Conservation (phyloP, 805 yeast genomes). For the Candida andamanensis region DNA sequence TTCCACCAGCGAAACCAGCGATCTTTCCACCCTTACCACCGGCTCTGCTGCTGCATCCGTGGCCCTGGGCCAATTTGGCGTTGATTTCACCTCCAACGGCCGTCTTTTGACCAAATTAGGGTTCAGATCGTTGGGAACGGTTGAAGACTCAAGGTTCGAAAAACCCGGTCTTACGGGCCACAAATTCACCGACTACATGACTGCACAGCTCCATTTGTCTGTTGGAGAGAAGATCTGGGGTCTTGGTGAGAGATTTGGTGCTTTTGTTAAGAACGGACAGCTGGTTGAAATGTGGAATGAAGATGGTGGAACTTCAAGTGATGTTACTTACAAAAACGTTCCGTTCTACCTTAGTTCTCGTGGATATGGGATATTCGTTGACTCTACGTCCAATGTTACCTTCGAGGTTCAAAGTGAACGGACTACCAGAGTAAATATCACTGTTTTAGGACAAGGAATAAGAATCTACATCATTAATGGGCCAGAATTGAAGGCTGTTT, state of each 20-base stretch:
- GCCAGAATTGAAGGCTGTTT: slow-evolving; percentile 25
- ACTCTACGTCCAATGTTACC: slow-evolving; percentile 23
- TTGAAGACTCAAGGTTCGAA: slow-evolving; percentile 20
- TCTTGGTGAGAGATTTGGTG: slow-evolving; percentile 34
- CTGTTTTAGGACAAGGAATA: slow-evolving; percentile 28
- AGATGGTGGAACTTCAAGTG: slow-evolving; percentile 35
- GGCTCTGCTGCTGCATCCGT: slow-evolving; percentile 1
- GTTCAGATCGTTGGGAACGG: slow-evolving; percentile 28
- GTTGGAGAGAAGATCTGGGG: slow-evolving; percentile 34
- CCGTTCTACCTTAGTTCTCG: slow-evolving; percentile 29
- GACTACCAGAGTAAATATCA: slow-evolving; percentile 30
- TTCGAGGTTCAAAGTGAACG: slow-evolving; percentile 33
- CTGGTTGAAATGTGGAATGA: slow-evolving; percentile 33
- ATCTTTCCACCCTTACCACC: slow-evolving; percentile 10
- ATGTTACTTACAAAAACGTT: slow-evolving; percentile 30
- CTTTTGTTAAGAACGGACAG: slow-evolving; percentile 32
- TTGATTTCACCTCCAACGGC: slow-evolving; percentile 16
- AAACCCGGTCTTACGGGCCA: slow-evolving; percentile 9
- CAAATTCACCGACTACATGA: slow-evolving; percentile 17
- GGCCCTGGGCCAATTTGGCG: slow-evolving; percentile 9
- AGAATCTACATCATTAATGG: slow-evolving; percentile 26
- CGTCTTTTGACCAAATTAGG: slow-evolving; percentile 26
- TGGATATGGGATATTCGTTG: slow-evolving; percentile 33
- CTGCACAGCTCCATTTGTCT: slow-evolving; percentile 26
- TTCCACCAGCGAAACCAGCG: not conserved